A percentile compares a stretch with the other conserved stretches of the same genome.
These are phyloP conservation scores for Debaryomycetaceae sp. DNA, from an alignment of 1,139 yeast genomes.

Conservation along the genomic window DNA sequence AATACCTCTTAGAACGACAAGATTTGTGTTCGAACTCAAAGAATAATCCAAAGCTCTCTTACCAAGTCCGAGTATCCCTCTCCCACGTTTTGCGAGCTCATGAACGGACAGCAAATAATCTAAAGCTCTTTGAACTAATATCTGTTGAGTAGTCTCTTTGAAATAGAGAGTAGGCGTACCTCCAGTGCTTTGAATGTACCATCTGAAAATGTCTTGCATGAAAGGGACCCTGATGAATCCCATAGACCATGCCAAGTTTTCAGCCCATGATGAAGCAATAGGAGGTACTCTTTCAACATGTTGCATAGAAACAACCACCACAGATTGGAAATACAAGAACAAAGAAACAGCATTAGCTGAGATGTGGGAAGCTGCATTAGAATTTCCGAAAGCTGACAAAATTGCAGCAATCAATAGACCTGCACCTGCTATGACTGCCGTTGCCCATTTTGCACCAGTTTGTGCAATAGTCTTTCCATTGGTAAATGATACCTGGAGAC, in stretches of 20 bases:
- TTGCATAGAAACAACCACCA: slow-evolving; percentile 69
- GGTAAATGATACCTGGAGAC: slow-evolving; percentile 65
- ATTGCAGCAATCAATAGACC: slow-evolving; percentile 70
- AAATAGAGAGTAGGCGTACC: slow-evolving; percentile 65
- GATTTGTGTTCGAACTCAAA: slow-evolving; percentile 39
- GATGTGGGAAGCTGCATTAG: slow-evolving; percentile 74
- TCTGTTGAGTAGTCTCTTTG: slow-evolving; percentile 53
- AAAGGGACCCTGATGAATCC: slow-evolving; percentile 65
- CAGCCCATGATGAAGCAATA: slow-evolving; percentile 77
- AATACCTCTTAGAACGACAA: slow-evolving; percentile 69
- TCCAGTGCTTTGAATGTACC: slow-evolving; percentile 81
- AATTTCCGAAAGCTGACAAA: slow-evolving; percentile 70
- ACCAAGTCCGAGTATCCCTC: slow-evolving; percentile 5
- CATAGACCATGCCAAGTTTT: slow-evolving; percentile 83
- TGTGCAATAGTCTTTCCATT: slow-evolving; percentile 77
- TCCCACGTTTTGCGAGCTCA: slow-evolving; percentile 12
- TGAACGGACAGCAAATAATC: slow-evolving; percentile 23
- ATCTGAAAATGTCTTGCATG: slow-evolving; percentile 74
- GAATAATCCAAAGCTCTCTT: slow-evolving; percentile 29
- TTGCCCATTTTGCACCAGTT: slow-evolving; percentile 78
- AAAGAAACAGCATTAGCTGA: slow-evolving; percentile 73
- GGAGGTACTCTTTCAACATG: slow-evolving; percentile 74
- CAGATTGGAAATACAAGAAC: slow-evolving; percentile 74
- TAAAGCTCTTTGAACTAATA: slow-evolving; percentile 64
- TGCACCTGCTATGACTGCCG: slow-evolving; percentile 74